A percentile compares a stretch with the other conserved stretches of the same genome.
These are phyloP conservation scores for Syzygium aqueum DNA, from an alignment of 345 rosid species.

Conservation along the genomic window DNA sequence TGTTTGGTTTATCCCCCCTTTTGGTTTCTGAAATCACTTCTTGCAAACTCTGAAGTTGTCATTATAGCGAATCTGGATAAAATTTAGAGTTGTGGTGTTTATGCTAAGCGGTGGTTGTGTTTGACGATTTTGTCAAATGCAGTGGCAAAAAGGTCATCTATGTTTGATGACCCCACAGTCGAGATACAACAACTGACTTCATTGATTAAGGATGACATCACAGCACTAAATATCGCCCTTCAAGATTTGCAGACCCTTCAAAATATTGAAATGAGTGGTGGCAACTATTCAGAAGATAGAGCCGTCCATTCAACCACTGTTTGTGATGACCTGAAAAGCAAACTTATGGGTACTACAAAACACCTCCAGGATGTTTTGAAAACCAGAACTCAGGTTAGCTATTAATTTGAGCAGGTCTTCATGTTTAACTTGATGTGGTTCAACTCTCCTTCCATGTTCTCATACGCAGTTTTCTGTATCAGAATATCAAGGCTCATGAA, in stretches of 20 bases:
- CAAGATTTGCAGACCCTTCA: slow-evolving; percentile 75
- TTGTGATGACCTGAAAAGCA: slow-evolving; percentile 74
- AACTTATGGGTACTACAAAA: slow-evolving; percentile 78
- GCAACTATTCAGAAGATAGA: slow-evolving; percentile 66
- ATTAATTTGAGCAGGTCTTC: background rate
- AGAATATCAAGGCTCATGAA: slow-evolving; percentile 94
- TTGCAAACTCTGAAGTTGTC: background rate
- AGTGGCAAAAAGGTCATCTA: slow-evolving; percentile 84
- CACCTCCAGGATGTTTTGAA: slow-evolving; percentile 71
- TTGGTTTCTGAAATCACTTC: background rate
- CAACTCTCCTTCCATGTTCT: background rate
- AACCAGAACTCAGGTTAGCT: slow-evolving; percentile 72
- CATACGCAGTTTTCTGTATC: background rate
- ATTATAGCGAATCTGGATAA: background rate
- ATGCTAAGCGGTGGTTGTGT: background rate
- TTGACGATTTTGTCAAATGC: background rate
- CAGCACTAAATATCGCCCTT: slow-evolving; percentile 59
- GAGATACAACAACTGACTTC: slow-evolving; percentile 80
- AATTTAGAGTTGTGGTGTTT: background rate
- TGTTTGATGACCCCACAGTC: slow-evolving; percentile 73
- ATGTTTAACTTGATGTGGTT: background rate
- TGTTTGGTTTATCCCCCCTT: background rate
- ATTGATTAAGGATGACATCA: slow-evolving; percentile 77
- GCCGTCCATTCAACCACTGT: slow-evolving; percentile 69
- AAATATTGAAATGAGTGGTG: slow-evolving; percentile 70